Percentiles rank a stretch among this genome's conserved stretches.
phyloP scores from a whole-genome alignment of 73 alveolate genomes.

The Blepharisma stoltei region DNA sequence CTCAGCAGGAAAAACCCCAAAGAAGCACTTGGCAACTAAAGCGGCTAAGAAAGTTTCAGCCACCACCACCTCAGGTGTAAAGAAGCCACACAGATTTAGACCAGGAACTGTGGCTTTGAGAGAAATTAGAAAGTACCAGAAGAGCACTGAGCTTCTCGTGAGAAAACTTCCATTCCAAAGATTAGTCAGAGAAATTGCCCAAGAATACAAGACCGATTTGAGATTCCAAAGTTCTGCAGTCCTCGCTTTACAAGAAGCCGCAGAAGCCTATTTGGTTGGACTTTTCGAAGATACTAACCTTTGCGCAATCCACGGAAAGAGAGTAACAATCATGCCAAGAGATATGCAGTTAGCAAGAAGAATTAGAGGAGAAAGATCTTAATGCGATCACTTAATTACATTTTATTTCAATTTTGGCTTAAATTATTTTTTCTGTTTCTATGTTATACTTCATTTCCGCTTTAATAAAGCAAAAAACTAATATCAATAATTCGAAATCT shows the following conservation, averaged over 20 bases:
- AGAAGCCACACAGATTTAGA: conserved; percentile 83
- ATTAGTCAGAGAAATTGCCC: conserved; percentile 76
- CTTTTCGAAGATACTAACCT: conserved; percentile 80
- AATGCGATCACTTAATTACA: background rate
- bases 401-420: too few relatives aligned
- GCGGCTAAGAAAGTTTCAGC: conserved; percentile 81
- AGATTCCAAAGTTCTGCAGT: conserved; percentile 75
- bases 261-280: conserved; percentile 74
- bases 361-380: conserved; percentile 74
- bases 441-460: too few relatives aligned
- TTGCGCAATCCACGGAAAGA: conserved; percentile 85
- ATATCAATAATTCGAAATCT: too few relatives aligned
- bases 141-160: conserved; percentile 67
- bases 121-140: conserved; percentile 76
- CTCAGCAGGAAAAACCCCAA: conserved; percentile 71
- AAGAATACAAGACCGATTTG: conserved; percentile 68
- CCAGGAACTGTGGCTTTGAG: conserved; percentile 85
- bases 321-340: conserved; percentile 83
- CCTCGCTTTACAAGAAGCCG: conserved; percentile 74
- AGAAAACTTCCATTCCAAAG: conserved; percentile 76
- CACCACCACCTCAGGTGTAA: conserved; percentile 56
- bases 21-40: conserved; percentile 70
- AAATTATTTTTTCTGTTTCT: too few relatives aligned
- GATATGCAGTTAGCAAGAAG: conserved; percentile 82
- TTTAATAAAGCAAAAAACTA: too few relatives aligned